Conservation (phyloP, 2,329 filamentous ascomycete genomes). For the Raffaelea deltoideospora region DNA sequence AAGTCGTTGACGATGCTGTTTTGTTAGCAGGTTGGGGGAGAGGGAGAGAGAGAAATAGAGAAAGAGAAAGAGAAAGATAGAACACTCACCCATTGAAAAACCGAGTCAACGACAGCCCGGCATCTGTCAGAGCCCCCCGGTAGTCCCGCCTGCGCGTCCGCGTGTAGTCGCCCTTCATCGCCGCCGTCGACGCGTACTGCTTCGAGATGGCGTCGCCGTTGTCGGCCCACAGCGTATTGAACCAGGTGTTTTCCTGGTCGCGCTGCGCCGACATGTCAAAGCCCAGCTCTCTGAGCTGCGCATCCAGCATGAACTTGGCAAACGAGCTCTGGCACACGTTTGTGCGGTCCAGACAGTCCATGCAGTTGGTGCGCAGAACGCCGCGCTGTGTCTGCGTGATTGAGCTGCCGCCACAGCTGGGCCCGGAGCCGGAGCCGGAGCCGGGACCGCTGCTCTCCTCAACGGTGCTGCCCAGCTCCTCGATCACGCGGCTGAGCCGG, state of each 20-base stretch:
- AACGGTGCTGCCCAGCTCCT: conserved; percentile 57
- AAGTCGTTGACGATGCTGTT: conserved; percentile 93
- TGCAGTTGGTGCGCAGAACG: conserved; percentile 87
- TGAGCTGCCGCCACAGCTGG: not conserved
- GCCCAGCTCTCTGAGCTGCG: conserved; percentile 61
- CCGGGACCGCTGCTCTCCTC: conserved; percentile 16
- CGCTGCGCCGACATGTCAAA: conserved; percentile 59
- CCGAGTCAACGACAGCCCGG: conserved; percentile 72
- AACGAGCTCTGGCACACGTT: conserved; percentile 93
- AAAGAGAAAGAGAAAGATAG: not conserved
- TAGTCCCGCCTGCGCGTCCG: conserved; percentile 82
- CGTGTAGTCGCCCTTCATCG: conserved; percentile 93
- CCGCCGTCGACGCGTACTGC: conserved; percentile 89
- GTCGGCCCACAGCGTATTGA: conserved; percentile 93
- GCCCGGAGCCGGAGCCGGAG: not conserved
- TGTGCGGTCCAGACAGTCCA: conserved; percentile 94
- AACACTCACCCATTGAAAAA: conserved; percentile 47
- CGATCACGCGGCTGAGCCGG: conserved; percentile 50
- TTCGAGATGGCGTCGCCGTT: conserved; percentile 93
- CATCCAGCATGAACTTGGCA: conserved; percentile 66
- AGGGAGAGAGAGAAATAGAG: not conserved
- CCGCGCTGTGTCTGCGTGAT: conserved; percentile 46
- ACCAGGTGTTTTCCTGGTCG: conserved; percentile 77
- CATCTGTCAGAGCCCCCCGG: conserved; percentile 77
- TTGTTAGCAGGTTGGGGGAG: conserved; percentile 1